phyloP scores from a whole-genome alignment of 306 rosid genomes.

The Cicer chorassanicum region DNA sequence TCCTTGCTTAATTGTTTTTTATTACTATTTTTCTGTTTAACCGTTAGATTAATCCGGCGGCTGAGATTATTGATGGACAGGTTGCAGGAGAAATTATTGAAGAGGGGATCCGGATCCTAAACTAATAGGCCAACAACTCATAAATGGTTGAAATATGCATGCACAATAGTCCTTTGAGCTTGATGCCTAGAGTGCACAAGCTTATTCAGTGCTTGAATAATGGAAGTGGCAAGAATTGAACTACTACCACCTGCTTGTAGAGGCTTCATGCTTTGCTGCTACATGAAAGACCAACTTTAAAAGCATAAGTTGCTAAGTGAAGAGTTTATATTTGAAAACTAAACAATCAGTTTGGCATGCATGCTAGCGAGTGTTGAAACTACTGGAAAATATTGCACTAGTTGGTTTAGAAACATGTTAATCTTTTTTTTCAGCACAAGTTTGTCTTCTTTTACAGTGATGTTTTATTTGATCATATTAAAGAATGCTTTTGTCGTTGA shows the following conservation, averaged over 20 bases:
- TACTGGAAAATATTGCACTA: neutral
- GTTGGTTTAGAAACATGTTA: neutral
- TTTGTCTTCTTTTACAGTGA: neutral
- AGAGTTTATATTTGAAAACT: slow-evolving; percentile 22
- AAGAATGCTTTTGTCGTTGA: slow-evolving; percentile 16
- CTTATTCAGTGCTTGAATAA: slow-evolving; percentile 18
- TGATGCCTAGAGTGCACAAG: slow-evolving; percentile 14
- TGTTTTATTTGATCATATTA: slow-evolving; percentile 24
- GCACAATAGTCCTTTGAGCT: slow-evolving; percentile 18
- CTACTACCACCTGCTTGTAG: slow-evolving; percentile 3
- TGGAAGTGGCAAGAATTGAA: neutral
- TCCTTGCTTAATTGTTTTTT: no score
- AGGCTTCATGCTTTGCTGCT: neutral
- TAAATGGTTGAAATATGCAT: neutral
- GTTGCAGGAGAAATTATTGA: no score
- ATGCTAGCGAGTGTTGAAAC: slow-evolving; percentile 31
- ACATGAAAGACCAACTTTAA: slow-evolving; percentile 1
- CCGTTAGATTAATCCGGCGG: no score
- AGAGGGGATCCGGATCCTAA: no score
- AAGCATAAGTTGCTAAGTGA: slow-evolving; percentile 14
- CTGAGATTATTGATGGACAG: no score
- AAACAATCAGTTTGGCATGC: slow-evolving; percentile 16
- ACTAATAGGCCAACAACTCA: no score
- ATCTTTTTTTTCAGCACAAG: neutral
- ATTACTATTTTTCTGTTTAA: no score